Base-by-base conservation (phyloP, 2,329 filamentous ascomycete species). In the Nemania sp. region DNA sequence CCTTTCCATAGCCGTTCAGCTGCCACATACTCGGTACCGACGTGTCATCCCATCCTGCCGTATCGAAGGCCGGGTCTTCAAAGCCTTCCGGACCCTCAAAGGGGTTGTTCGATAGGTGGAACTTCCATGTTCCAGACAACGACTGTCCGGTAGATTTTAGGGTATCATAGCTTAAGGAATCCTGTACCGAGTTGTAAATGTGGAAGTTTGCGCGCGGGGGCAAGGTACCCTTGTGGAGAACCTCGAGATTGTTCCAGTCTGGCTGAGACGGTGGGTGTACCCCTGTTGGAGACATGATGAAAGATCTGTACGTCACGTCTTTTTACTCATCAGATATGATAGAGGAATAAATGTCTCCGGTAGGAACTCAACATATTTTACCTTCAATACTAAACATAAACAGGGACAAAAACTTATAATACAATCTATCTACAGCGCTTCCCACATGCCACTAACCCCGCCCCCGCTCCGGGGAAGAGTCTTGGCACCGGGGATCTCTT, bases 1-100 rank as follows among this genome's bases (percentile, higher is more conserved):
- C 82, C 24, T 80, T 79, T 3, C 90, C 90, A 71, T 87, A 88
- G 15, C 90, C 90, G 73, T 92, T 87, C 1, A 91, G 81, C 77
- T 93, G 90, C 91, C 91, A 93, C 81, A 89, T 88, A 15, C 89
- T 88, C 0, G 90, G 91, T 0, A 93, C 90, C 6, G 81, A 73
- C 43, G 91, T 87, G 43, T 85, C 79, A 24, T 78, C 78, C 87
- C 87, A 89, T 66, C 43, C 65, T 18, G 77, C 53, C 3, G 72
- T 69, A 47, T 75, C 70, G 58, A 76, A 77, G 24, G 62, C 52
- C 15, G 76, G 74, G 20, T 73, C 66, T 63, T 78, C 73, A 53
- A 80, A 81, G 20, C 75, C 75, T 13, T 71, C 72, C 0, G 79
- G 80, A 0, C 80, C 80, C 56, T 80, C 78, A 32, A 80, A 73